Evolutionary conservation across 2,329 filamentous ascomycete species (phyloP).

Genomic region (Trichoderma atroviride): DNA sequence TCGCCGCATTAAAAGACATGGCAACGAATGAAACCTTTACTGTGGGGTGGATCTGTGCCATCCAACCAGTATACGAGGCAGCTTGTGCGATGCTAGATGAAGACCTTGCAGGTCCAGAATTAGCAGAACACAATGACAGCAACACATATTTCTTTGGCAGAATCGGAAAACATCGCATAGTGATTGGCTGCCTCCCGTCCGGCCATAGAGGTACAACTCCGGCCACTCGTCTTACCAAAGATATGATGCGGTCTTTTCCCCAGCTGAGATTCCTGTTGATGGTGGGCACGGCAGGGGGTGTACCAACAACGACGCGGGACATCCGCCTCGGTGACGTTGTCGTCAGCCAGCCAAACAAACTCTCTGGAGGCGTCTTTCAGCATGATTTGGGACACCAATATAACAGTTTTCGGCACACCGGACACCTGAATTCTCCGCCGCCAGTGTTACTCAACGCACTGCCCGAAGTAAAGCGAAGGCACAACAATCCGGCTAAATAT

Average conservation of each 20-base stretch:
- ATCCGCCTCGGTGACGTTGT: slow-evolving; percentile 10
- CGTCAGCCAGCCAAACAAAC: neutral
- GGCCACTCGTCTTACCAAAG: neutral
- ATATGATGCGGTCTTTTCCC: neutral
- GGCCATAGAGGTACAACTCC: neutral
- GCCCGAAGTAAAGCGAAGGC: neutral
- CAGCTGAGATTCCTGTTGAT: neutral
- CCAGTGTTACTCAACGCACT: neutral
- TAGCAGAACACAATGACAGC: neutral
- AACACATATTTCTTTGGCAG: slow-evolving; percentile 27
- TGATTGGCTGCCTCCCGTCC: slow-evolving; percentile 28
- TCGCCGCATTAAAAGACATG: neutral
- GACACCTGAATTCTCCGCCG: neutral
- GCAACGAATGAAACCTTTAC: neutral
- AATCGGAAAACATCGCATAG: slow-evolving; percentile 26
- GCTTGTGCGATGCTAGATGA: neutral
- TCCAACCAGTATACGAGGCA: neutral
- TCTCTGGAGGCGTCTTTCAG: neutral
- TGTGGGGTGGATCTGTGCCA: neutral
- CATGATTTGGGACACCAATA: neutral
- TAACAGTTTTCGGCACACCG: neutral
- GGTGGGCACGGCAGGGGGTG: slow-evolving; percentile 1
- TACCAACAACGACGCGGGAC: neutral
- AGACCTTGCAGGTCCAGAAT: neutral
- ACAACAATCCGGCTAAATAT: neutral